These are phyloP conservation scores for Sclerotinia minor DNA, from an alignment of 2,329 filamentous ascomycete species.

Conservation along the genomic window DNA sequence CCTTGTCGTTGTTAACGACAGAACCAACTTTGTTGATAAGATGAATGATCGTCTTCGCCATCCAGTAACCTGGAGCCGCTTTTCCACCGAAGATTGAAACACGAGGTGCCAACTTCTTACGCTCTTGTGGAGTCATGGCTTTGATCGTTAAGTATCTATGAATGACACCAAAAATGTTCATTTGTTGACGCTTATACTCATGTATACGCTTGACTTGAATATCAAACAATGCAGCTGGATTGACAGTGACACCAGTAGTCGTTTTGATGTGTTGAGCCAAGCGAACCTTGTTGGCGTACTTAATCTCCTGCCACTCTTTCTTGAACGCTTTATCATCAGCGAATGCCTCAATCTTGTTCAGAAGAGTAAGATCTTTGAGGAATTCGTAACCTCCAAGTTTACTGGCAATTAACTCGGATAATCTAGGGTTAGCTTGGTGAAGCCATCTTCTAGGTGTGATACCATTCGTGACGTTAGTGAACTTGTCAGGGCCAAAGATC, in stretches of 20 bases:
- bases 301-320: conserved; percentile 94
- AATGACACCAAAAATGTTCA: conserved; percentile 98
- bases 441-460: conserved; percentile 96
- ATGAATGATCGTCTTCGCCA: conserved; percentile 99
- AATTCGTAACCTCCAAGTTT: conserved; percentile 83
- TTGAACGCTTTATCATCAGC: conserved; percentile 87
- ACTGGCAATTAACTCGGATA: conserved; percentile 88
- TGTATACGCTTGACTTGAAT: conserved; percentile 99
- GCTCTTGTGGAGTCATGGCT: conserved; percentile 76
- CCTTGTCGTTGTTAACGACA: conserved; percentile 88
- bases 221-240: conserved; percentile 87
- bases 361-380: conserved; percentile 82
- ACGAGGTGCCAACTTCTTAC: conserved; percentile 81
- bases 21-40: conserved; percentile 88
- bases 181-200: conserved; percentile 98
- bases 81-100: conserved; percentile 98
- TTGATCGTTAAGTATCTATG: conserved; percentile 91
- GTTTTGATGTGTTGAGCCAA: conserved; percentile 89
- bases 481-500: conserved; percentile 95
- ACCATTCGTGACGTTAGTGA: conserved; percentile 97
- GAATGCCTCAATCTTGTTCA: conserved; percentile 83
- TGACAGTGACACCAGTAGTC: conserved; percentile 76
- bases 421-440: conserved; percentile 91
- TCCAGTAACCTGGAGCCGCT: conserved; percentile 98
- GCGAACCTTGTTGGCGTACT: conserved; percentile 91